phyloP scores from a whole-genome alignment of 2,329 filamentous ascomycete species.

The Pestalotiopsis sp. region DNA sequence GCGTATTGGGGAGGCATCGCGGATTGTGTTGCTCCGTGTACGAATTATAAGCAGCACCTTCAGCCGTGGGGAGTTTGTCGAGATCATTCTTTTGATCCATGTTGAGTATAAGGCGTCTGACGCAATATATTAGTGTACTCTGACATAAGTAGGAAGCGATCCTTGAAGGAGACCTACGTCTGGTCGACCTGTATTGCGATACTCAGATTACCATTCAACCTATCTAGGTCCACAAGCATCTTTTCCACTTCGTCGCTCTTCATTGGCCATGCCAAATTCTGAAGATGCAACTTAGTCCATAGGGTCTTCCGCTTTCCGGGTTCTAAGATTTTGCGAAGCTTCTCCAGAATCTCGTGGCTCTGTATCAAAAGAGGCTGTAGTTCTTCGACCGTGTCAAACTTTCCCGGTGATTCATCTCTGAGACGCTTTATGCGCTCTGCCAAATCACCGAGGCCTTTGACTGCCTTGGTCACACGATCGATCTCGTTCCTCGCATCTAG shows the following conservation, averaged over 20 bases:
- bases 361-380: conserved; percentile 24
- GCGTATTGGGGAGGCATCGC: conserved; percentile 34
- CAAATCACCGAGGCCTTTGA: conserved; percentile 26
- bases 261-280: conserved; percentile 43
- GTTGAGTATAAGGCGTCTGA: not conserved
- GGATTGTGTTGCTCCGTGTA: conserved; percentile 34
- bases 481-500: conserved; percentile 34
- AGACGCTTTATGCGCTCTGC: conserved; percentile 29
- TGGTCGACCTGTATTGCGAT: not conserved
- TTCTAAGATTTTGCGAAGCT: conserved; percentile 26
- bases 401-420: conserved; percentile 27
- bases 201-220: not conserved
- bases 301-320: conserved; percentile 25
- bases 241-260: conserved; percentile 33
- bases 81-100: not conserved
- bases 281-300: conserved; percentile 35
- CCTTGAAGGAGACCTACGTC: not conserved
- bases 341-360: conserved; percentile 23
- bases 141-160: too few relatives aligned
- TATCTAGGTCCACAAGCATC: not conserved
- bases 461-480: conserved; percentile 31
- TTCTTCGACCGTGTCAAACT: conserved; percentile 28
- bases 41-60: not conserved
- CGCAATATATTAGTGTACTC: not conserved
- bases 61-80: not conserved